A percentile compares a stretch with the other conserved stretches of the same genome.
phyloP scores from a whole-genome alignment of 75 land plant species.

The Cunninghamia lanceolata region DNA sequence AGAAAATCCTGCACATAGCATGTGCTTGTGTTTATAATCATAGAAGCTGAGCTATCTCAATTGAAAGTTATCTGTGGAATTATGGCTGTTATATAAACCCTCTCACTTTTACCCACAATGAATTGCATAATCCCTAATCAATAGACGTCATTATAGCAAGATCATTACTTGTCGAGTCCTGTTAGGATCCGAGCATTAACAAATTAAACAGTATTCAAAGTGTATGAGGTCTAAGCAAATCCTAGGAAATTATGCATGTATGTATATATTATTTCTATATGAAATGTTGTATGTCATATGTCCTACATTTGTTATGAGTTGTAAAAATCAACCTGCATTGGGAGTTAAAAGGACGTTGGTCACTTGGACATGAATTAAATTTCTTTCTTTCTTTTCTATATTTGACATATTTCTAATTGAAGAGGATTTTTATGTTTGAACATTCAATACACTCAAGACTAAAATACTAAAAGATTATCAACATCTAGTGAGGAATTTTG shows the following conservation, averaged over 20 bases:
- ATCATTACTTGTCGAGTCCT: neutral
- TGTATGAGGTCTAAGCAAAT: slow-evolving; percentile 5
- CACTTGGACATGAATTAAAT: neutral
- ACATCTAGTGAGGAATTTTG: too few relatives aligned
- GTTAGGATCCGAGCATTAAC: neutral
- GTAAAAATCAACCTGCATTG: neutral
- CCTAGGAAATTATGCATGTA: slow-evolving; percentile 8
- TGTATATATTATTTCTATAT: neutral
- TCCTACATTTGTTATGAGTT: neutral
- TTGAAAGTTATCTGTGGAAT: neutral
- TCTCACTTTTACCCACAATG: neutral
- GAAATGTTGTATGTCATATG: neutral
- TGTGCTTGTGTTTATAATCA: neutral
- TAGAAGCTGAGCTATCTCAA: neutral
- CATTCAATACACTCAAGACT: neutral
- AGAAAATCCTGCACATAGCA: neutral
- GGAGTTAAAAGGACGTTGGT: neutral
- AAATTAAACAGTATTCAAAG: neutral
- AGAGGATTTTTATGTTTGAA: neutral
- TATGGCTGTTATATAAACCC: neutral
- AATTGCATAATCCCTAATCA: neutral
- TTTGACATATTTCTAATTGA: neutral
- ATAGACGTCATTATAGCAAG: neutral
- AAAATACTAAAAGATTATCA: neutral
- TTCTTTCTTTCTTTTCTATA: too few relatives aligned